Conservation (phyloP, 768 basidiomycete species). For the Cystofilobasidium ferigula region DNA sequence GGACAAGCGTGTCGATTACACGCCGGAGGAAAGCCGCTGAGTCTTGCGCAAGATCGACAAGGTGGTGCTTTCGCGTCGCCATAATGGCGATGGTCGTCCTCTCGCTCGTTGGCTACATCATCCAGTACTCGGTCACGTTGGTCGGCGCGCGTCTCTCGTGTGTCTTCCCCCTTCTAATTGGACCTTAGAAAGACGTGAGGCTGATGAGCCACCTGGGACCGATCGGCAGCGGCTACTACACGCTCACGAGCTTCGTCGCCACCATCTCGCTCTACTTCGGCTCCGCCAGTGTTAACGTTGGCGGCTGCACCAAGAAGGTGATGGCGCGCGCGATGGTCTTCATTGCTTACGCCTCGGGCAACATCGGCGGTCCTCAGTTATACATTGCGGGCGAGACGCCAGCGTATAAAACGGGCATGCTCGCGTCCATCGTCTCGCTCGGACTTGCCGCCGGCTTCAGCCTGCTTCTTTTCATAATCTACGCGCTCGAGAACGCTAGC, state of each 20-base stretch:
- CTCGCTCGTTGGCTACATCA: background rate
- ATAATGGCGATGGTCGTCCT: background rate
- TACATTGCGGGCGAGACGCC: background rate
- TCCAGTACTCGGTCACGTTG: slow-evolving; percentile 2
- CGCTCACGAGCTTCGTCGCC: background rate
- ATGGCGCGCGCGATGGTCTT: background rate
- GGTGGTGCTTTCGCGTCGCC: background rate
- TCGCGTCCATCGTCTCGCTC: background rate
- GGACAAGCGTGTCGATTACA: background rate
- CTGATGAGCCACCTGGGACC: no score
- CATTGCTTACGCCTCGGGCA: slow-evolving; percentile 1
- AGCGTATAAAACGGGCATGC: background rate
- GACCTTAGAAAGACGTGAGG: no score
- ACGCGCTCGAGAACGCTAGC: slow-evolving; percentile 1
- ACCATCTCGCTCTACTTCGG: slow-evolving; percentile 8
- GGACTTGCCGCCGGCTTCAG: background rate
- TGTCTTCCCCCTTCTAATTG: no score
- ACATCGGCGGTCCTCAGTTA: slow-evolving; percentile 4
- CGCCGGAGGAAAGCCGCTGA: background rate
- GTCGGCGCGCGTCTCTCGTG: background rate
- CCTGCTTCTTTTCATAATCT: background rate
- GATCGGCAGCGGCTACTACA: background rate
- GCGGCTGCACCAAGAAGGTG: background rate
- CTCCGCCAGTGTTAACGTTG: background rate
- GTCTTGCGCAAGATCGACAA: background rate